Evolutionary conservation across 2,329 filamentous ascomycete species (phyloP).

Genomic region (Juglanconis oblonga): DNA sequence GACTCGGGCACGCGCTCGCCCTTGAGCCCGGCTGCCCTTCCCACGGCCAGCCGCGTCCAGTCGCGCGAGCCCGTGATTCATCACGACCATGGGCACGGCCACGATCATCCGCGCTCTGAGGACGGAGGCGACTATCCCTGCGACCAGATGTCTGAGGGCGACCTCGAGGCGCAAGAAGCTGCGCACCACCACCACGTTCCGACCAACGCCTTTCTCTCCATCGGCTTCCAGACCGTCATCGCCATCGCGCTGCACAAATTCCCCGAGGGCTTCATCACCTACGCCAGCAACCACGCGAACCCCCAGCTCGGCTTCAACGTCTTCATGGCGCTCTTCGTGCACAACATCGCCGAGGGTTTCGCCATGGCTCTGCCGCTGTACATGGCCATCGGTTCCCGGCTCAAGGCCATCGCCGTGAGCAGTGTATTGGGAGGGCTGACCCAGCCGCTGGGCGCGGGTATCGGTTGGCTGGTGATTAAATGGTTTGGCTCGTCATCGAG

Average conservation of each 20-base stretch:
- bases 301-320: conserved; percentile 84
- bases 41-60: background rate
- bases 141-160: conserved; percentile 32
- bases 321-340: conserved; percentile 93
- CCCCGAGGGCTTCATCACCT: conserved; percentile 84
- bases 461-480: conserved; percentile 85
- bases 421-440: conserved; percentile 80
- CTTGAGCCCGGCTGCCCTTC: background rate
- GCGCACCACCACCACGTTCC: conserved; percentile 90
- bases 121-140: conserved; percentile 22
- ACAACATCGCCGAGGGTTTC: conserved; percentile 98
- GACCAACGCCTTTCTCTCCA: conserved; percentile 87
- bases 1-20: conserved; percentile 15
- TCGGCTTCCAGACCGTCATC: conserved; percentile 92
- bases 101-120: conserved; percentile 4
- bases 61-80: conserved; percentile 5
- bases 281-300: conserved; percentile 95
- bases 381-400: conserved; percentile 78
- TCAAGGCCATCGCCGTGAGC: conserved; percentile 81
- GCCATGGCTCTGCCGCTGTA: conserved; percentile 90
- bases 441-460: conserved; percentile 80
- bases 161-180: conserved; percentile 41
- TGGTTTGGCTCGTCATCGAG: conserved; percentile 49
- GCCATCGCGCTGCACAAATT: conserved; percentile 97
- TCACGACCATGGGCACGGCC: conserved; percentile 12